Percentiles rank a stretch among this genome's conserved stretches.
Evolutionary conservation across 2,329 filamentous ascomycete species (phyloP).

Genomic region (Colletotrichum orbiculare): DNA sequence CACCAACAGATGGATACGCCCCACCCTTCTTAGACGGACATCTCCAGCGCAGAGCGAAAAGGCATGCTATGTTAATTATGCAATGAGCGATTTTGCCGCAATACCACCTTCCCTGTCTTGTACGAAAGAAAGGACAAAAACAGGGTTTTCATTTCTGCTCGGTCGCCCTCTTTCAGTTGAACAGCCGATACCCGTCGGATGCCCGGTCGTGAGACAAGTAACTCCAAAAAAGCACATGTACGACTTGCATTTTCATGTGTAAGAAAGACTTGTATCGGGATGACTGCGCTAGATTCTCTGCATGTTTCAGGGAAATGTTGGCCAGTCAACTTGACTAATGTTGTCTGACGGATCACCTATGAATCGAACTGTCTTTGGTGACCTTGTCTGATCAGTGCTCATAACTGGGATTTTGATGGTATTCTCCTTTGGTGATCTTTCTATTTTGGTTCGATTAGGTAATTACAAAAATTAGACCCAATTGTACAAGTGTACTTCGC

Average conservation of each 20-base stretch:
- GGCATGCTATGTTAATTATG: no score
- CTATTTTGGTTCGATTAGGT: slow-evolving; percentile 25
- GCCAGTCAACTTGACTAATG: slow-evolving; percentile 12
- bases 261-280: no score
- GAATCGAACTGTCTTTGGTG: background rate
- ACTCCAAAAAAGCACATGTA: background rate
- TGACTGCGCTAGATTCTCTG: background rate
- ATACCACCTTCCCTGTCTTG: no score
- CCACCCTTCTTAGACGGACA: slow-evolving; percentile 23
- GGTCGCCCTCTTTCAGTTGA: no score
- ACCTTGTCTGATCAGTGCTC: background rate
- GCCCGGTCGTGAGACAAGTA: background rate
- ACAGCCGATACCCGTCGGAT: no score
- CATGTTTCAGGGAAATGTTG: slow-evolving; percentile 18
- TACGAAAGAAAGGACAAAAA: no score
- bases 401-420: background rate
- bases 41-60: background rate
- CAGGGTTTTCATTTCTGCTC: no score
- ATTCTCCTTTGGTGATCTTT: slow-evolving; percentile 7
- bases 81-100: no score
- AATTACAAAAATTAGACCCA: slow-evolving; percentile 32
- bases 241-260: background rate
- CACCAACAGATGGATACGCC: slow-evolving; percentile 15
- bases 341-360: background rate
- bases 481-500: slow-evolving; percentile 17